Percentiles rank a stretch among this genome's conserved stretches.
Evolutionary conservation across 805 yeast genomes (phyloP).

Genomic region (Saccharomycopsis javanensis): DNA sequence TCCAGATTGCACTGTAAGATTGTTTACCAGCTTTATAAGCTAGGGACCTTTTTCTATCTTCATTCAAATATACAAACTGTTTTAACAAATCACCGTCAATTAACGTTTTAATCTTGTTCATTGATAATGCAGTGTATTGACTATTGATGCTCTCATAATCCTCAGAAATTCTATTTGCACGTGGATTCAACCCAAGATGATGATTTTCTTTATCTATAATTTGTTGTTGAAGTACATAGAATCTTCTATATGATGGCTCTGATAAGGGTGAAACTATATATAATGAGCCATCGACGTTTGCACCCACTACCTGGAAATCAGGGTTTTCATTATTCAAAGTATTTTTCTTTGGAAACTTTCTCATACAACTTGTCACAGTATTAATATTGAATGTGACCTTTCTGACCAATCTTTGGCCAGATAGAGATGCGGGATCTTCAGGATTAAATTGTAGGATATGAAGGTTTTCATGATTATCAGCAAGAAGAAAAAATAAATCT

Average conservation of each 20-base stretch:
- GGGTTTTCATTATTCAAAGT: constrained; percentile 17
- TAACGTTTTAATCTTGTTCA: constrained; percentile 42
- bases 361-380: constrained; percentile 46
- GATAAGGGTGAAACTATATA: constrained; percentile 62
- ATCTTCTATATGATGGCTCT: constrained; percentile 68
- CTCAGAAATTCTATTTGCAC: constrained; percentile 37
- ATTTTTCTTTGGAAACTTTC: constrained; percentile 31
- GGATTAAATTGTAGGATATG: constrained; percentile 85
- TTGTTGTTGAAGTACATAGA: constrained; percentile 83
- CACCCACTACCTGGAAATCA: constrained; percentile 46
- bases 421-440: constrained; percentile 72
- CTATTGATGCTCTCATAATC: constrained; percentile 10
- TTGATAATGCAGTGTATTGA: constrained; percentile 5
- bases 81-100: constrained; percentile 53
- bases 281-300: constrained; percentile 71
- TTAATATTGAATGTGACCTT: constrained; percentile 65
- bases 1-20: constrained; percentile 54
- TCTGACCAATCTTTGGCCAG: constrained; percentile 68
- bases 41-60: constrained; percentile 44
- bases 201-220: constrained; percentile 68
- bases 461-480: constrained; percentile 57
- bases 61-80: constrained; percentile 44
- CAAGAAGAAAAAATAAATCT: constrained; percentile 53
- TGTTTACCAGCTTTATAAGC: constrained; percentile 50
- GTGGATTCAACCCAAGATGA: constrained; percentile 73